Base-by-base conservation (phyloP, 2,329 filamentous ascomycete species). In the Aspergillus costaricaensis region DNA sequence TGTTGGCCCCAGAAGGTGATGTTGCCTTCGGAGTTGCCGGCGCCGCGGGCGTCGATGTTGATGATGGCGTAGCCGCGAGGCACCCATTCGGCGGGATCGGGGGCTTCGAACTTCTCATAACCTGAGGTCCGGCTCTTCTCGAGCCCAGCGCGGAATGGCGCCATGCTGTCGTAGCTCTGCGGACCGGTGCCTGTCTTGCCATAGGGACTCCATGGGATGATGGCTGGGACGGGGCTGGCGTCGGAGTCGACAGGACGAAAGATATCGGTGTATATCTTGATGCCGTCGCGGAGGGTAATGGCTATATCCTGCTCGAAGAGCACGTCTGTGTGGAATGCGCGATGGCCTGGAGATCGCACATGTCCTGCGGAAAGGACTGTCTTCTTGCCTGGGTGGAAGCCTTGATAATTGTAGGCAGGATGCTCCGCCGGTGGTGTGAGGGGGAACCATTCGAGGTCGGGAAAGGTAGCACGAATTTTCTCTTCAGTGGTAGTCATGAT, bases 71-170 rank as follows among this genome's bases (percentile, higher is more conserved):
- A 75, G 1, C 71, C 71, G 38, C 68, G 55, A 6, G 58, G 38
- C 17, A 64, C 66, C 67, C 71, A 75, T 36, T 74, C 72, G 4
- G 71, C 71, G 0, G 72, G 72, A 47, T 74, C 68, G 0, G 66
- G 65, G 3, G 64, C 67, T 56, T 71, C 70, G 30, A 70, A 72
- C 30, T 64, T 68, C 44, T 67, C 64, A 59, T 27, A 62, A 48
- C 3, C 65, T 59, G 2, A 67, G 47, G 10, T 60, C 53, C 49
- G 54, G 5, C 23, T 43, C 10, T 55, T 55, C 38, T 43, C 39
- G 6, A 55, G 52, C 6, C 52, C 52, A 21, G 17, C 52, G 2
- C 36, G 52, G n/a, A 44, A 66, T 15, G 65, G 60, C 3, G 57
- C 62, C 61, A 67, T 65, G 4, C 55, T 19, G 2, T 61, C 61